Conservation (phyloP, 768 basidiomycete species). For the Sutorius australiensis region DNA sequence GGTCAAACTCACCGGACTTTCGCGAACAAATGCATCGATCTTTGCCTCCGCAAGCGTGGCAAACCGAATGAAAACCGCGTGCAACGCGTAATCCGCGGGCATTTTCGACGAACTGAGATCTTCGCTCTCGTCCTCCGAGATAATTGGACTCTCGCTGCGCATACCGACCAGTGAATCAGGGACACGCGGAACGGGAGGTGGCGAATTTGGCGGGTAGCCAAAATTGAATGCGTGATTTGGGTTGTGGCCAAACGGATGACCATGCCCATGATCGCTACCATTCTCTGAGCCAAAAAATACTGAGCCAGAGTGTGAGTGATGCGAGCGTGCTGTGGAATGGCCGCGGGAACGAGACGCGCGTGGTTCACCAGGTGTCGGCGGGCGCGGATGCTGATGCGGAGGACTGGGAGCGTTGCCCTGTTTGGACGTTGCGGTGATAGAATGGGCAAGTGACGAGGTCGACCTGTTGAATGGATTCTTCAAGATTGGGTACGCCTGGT, state of each 20-base stretch:
- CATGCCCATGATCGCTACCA: constrained; percentile 64
- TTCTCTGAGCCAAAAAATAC: constrained; percentile 65
- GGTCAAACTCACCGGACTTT: constrained; percentile 52
- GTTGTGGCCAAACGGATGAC: constrained; percentile 32
- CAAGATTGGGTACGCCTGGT: constrained; percentile 63
- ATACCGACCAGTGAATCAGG: constrained; percentile 55
- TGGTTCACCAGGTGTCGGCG: constrained; percentile 54
- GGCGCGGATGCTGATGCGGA: constrained; percentile 46
- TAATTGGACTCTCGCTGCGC: constrained; percentile 48
- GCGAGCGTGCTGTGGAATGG: constrained; percentile 63
- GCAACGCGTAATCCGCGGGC: constrained; percentile 84
- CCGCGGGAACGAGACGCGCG: constrained; percentile 47
- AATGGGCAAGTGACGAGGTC: constrained; percentile 64
- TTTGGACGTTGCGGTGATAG: constrained; percentile 37
- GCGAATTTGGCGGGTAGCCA: constrained; percentile 44
- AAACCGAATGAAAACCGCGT: constrained; percentile 85
- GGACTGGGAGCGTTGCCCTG: constrained; percentile 45
- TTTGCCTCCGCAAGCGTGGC: constrained; percentile 75
- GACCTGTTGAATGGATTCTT: constrained; percentile 84
- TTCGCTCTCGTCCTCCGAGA: constrained; percentile 65
- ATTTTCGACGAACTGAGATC: constrained; percentile 65
- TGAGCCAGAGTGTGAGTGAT: constrained; percentile 75
- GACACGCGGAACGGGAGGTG: constrained; percentile 77
- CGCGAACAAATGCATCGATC: constrained; percentile 69
- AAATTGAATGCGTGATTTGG: constrained; percentile 23